Evolutionary conservation across 2,329 filamentous ascomycete species (phyloP), one percentile per base, ranked within the genome.

Genomic region (Talaromyces sp.): DNA sequence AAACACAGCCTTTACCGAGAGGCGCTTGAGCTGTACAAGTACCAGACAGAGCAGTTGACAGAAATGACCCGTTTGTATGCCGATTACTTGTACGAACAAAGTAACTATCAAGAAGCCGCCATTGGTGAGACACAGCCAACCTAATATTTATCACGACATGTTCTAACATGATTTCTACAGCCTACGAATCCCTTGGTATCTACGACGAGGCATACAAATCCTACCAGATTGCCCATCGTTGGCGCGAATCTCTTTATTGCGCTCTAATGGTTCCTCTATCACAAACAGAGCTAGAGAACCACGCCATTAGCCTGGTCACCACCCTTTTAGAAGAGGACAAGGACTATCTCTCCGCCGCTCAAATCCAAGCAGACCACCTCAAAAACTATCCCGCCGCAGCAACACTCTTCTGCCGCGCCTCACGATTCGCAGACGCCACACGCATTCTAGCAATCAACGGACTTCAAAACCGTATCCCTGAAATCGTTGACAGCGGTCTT

Each of bases 171-270:
- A 15, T 31, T n/a, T 6, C 10, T 31, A 33, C 62, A 70, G 90
- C 93, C 3, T 96, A 96, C 77, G 95, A 98, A 75, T 97, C 90
- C 22, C 87, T 99, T 10, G 80, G 82, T 13, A 87, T 93, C 74
- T 92, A 91, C 73, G 74, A 81, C 22, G 85, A 89, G 45, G 94
- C 95, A 10, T 93, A 90, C 67, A 86, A 88, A 72, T 91, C 91
- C 74, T 99, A 97, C 79, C 89, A 91, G 67, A 87, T 90, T 1
- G 92, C 92, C 0, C 91, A 92, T 45, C 85, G 91, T 78, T 99
- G 95, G 95, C 92, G 91, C 61, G 94, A 99, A 77, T 92, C 92
- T 27, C 87, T 99, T 58, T 92, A 90, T 70, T 87, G 87, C 56
- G 93, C 93, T 5, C 86, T 88, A 63, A 86, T 91, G 64, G 87